Conservation (phyloP, 2,329 filamentous ascomycete species). For the Apiospora pterosperma region DNA sequence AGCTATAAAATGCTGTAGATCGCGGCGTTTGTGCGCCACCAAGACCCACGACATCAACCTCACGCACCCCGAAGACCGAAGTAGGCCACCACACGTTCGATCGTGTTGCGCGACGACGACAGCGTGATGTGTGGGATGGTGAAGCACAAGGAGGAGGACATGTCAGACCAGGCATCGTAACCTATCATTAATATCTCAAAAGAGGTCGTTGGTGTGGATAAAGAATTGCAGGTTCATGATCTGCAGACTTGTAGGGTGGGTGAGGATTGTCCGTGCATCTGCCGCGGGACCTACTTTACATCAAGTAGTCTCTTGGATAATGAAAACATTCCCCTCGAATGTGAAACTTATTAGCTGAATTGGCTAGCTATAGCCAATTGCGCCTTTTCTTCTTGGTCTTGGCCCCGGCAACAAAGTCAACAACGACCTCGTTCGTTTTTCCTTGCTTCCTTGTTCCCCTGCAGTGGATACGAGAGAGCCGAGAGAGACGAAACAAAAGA, state of each 20-base stretch:
- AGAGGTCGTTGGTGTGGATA: background rate
- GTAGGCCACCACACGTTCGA: no score
- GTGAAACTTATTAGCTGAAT: background rate
- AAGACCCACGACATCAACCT: background rate
- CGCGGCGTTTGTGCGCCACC: no score
- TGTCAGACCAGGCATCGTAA: background rate
- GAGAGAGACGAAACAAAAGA: background rate
- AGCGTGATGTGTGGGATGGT: background rate
- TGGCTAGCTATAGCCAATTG: background rate
- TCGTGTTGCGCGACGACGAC: background rate
- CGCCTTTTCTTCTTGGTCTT: background rate
- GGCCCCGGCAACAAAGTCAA: background rate
- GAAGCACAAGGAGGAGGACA: background rate
- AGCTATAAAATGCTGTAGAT: no score
- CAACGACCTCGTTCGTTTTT: background rate
- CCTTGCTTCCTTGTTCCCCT: background rate
- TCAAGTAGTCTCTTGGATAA: background rate
- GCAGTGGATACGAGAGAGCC: background rate
- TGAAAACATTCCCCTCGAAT: background rate
- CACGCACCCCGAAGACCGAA: background rate
- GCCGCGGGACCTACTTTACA: background rate
- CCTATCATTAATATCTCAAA: background rate
- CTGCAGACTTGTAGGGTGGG: background rate
- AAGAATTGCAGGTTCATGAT: background rate
- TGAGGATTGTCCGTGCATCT: background rate